Base-by-base conservation (phyloP, 1,284 basidiomycete genomes). In the Gymnopus androsaceus region DNA sequence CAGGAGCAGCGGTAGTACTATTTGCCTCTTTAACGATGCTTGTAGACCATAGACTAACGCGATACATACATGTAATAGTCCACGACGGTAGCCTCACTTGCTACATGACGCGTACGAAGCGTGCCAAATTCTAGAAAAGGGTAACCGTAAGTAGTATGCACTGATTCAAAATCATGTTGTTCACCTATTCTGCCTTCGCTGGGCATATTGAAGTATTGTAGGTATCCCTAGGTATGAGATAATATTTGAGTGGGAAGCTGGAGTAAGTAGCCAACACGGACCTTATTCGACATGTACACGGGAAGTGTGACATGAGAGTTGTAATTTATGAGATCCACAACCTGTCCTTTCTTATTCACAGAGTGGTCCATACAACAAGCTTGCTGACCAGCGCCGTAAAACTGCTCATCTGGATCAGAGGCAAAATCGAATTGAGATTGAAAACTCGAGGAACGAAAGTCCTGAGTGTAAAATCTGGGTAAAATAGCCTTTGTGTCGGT, bases 271-370 rank as follows among this genome's bases (percentile, higher is more conserved):
- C 4, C 33, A 19, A 54, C 41, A 48, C 45, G 21, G 46, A 48
- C 72, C 65, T 74, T 75, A 61, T 70, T 73, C 11, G 75, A 75
- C 71, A 75, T 75, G 55, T 72, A 74, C 44, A 76, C 63, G 14
- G 74, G 75, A 15, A 76, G 56, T 15, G 71, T 69, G n/a, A 75
- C 72, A 60, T 75, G 72, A 7, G 73, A 75, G 55, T 76, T 75
- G 58, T 66, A 75, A 50, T 75, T 75, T 37, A 75, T 66, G 33
- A 76, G 53, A 61, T 75, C 74, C n/a, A 75, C 64, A 5, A 73
- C 70, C 51, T 75, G 72, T 2, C 73, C 72, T 62, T 76, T 76
- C 65, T 76, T 75, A 58, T 75, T 77, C 6, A 77, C 70, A 2
- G 70, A 69, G 60, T 75, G 64, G 55, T 77, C 74, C 5, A 66